Evolutionary conservation across 768 basidiomycete genomes (phyloP).

Genomic region (Amanita jacksonii): DNA sequence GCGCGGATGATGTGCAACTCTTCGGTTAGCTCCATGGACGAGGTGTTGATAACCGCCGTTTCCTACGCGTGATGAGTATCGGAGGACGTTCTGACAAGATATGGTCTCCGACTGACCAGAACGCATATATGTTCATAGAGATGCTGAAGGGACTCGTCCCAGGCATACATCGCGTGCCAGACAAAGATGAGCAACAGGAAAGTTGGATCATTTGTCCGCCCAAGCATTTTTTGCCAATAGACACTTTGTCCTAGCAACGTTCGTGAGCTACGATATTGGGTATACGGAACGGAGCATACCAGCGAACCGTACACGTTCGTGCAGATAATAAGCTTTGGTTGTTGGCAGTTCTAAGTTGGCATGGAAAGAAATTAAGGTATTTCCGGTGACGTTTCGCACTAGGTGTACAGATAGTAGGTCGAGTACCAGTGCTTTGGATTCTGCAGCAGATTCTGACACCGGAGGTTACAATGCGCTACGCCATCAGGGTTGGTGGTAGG

Average conservation of each 20-base stretch:
- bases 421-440: conserved; percentile 27
- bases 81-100: not conserved
- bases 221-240: conserved; percentile 36
- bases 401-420: conserved; percentile 41
- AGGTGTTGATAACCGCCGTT: conserved; percentile 33
- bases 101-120: conserved; percentile 26
- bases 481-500: not conserved
- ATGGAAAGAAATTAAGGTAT: conserved; percentile 43
- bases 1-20: conserved; percentile 52
- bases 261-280: not conserved
- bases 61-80: conserved; percentile 25
- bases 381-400: conserved; percentile 33
- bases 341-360: conserved; percentile 26
- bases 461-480: not conserved
- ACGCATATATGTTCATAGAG: conserved; percentile 41
- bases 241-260: conserved; percentile 28
- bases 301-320: conserved; percentile 38
- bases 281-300: conserved; percentile 15
- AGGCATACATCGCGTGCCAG: conserved; percentile 55
- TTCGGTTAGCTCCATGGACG: conserved; percentile 35
- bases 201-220: conserved; percentile 40
- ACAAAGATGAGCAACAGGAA: conserved; percentile 43
- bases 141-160: conserved; percentile 49
- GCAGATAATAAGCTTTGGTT: conserved; percentile 32
- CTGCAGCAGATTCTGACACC: conserved; percentile 9